Conservation (phyloP, 148 eudicot species). For the Beta vulgaris region DNA sequence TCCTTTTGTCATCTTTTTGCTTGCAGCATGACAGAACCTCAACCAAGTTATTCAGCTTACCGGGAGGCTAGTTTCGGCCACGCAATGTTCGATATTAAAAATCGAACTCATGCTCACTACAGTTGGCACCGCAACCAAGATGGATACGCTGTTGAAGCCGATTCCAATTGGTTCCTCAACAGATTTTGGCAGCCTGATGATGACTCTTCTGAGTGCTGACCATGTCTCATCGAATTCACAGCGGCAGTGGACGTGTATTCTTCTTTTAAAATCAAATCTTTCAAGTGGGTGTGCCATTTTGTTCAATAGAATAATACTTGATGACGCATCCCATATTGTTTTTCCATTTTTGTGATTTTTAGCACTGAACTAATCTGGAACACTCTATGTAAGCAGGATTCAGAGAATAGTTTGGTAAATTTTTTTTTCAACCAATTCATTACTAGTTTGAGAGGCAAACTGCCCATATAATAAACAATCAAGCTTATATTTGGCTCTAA, state of each 20-base stretch:
- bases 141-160: conserved; percentile 40
- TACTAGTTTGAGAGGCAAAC: too few species aligned
- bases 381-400: not conserved
- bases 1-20: not conserved
- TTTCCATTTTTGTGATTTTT: not conserved
- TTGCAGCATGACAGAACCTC: conserved; percentile 41
- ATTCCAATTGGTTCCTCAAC: conserved; percentile 32
- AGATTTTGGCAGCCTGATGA: conserved; percentile 22
- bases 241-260: not conserved
- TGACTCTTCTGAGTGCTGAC: not conserved
- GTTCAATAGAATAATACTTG: not conserved
- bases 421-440: too few species aligned
- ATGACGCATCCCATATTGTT: not conserved
- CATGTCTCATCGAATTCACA: conserved; percentile 2
- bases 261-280: not conserved
- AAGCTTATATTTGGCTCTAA: too few species aligned
- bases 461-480: too few species aligned
- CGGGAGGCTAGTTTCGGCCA: conserved; percentile 51
- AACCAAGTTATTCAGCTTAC: conserved; percentile 45
- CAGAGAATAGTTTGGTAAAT: too few species aligned
- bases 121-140: conserved; percentile 55
- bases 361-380: not conserved
- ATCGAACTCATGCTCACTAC: conserved; percentile 44
- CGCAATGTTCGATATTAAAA: conserved; percentile 37
- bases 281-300: not conserved